These are phyloP conservation scores for Lachancea lanzarotensis DNA, from an alignment of 805 yeast species.

Conservation along the genomic window DNA sequence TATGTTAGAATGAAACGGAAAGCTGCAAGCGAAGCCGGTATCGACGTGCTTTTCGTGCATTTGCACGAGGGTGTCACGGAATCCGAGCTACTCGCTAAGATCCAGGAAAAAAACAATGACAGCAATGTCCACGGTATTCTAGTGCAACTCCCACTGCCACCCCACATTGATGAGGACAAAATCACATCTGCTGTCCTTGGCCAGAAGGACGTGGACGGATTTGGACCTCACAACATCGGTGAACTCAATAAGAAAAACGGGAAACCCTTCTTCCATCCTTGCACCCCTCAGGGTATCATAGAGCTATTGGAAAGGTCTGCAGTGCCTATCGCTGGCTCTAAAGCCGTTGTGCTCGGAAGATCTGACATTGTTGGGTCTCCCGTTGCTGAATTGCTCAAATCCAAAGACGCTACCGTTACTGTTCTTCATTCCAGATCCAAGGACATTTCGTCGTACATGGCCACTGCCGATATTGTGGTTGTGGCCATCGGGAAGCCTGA, in stretches of 20 bases:
- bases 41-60: constrained; percentile 58
- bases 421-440: constrained; percentile 71
- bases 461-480: constrained; percentile 76
- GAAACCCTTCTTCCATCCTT: constrained; percentile 74
- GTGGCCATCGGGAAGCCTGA: constrained; percentile 71
- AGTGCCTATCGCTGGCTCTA: constrained; percentile 64
- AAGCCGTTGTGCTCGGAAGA: constrained; percentile 89
- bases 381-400: constrained; percentile 73
- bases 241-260: constrained; percentile 87
- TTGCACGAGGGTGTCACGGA: constrained; percentile 59
- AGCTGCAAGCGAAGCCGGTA: constrained; percentile 80
- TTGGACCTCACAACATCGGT: constrained; percentile 81
- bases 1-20: constrained; percentile 88
- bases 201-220: constrained; percentile 92
- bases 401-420: constrained; percentile 82
- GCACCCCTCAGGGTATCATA: constrained; percentile 93
- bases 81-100: constrained; percentile 49
- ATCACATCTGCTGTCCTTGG: constrained; percentile 78
- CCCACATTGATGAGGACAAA: constrained; percentile 65
- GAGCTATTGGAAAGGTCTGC: constrained; percentile 66
- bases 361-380: constrained; percentile 97
- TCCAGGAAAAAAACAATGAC: constrained; percentile 65
- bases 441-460: constrained; percentile 51
- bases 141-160: constrained; percentile 86
- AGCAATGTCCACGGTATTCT: constrained; percentile 76